A percentile compares a stretch with the other conserved stretches of the same genome.
These are phyloP conservation scores for Ambrosiella xylebori DNA, from an alignment of 2,329 filamentous ascomycete species.

Conservation along the genomic window DNA sequence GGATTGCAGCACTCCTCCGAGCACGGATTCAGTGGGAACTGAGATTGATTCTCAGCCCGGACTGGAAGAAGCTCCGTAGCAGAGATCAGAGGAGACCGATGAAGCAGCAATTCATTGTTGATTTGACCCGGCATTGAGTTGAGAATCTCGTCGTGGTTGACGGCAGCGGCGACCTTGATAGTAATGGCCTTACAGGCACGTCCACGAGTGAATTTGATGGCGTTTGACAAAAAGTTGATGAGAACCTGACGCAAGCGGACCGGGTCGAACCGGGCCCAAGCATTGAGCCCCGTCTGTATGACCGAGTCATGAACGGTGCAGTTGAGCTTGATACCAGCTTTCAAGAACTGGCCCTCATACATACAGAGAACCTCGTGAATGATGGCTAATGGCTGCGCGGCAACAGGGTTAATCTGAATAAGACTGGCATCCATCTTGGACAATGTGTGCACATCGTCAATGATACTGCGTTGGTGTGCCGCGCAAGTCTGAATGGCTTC, in stretches of 20 bases:
- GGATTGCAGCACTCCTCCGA: neutral
- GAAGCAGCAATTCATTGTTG: conserved; percentile 38
- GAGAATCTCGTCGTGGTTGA: conserved; percentile 29
- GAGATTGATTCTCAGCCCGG: conserved; percentile 7
- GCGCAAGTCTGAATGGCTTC: conserved; percentile 68
- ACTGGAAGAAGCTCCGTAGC: conserved; percentile 5
- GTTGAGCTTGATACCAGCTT: conserved; percentile 53
- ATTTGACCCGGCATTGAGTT: conserved; percentile 45
- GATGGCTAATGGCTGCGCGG: conserved; percentile 50
- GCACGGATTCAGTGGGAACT: conserved; percentile 8
- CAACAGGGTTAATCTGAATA: conserved; percentile 51
- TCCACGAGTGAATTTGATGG: conserved; percentile 47
- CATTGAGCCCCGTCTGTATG: conserved; percentile 41
- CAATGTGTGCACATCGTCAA: conserved; percentile 49
- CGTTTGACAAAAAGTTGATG: conserved; percentile 57
- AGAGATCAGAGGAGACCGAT: conserved; percentile 13
- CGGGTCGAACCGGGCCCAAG: conserved; percentile 57
- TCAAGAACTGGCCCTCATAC: conserved; percentile 59
- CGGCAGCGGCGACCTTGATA: conserved; percentile 48
- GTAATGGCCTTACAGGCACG: conserved; percentile 42
- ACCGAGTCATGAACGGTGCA: conserved; percentile 54
- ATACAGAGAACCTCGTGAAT: conserved; percentile 57
- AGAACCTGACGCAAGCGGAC: conserved; percentile 57
- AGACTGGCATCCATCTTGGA: conserved; percentile 56
- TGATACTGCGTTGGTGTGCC: conserved; percentile 59